Conservation (phyloP, 768 basidiomycete species). For the Plicaturopsis crispa region DNA sequence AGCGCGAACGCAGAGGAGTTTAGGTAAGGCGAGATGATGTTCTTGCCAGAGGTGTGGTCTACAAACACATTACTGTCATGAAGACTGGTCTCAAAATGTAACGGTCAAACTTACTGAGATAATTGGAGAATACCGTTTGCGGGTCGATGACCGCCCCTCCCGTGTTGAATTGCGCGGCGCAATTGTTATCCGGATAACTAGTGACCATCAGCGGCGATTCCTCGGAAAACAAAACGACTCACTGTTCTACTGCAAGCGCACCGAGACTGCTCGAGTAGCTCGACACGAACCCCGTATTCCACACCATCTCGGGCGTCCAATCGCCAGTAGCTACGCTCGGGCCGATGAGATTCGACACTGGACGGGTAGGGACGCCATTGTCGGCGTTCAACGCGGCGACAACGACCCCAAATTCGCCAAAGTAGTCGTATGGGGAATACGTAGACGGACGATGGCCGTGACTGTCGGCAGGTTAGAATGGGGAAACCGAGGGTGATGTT, state of each 20-base stretch:
- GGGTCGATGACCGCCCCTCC: constrained; percentile 19
- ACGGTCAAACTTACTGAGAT: constrained; percentile 21
- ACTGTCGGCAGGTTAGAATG: constrained; percentile 5
- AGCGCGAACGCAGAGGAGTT: constrained; percentile 12
- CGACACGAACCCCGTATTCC: constrained; percentile 47
- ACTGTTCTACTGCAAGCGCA: constrained; percentile 55
- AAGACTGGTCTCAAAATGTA: not conserved
- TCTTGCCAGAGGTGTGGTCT: constrained; percentile 27
- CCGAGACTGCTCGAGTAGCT: constrained; percentile 30
- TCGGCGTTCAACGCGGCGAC: constrained; percentile 13
- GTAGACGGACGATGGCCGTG: constrained; percentile 30
- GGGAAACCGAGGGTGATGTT: not conserved
- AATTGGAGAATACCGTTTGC: constrained; percentile 23
- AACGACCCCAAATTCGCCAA: constrained; percentile 18
- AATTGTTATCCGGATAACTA: constrained; percentile 34
- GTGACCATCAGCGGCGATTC: too few species aligned
- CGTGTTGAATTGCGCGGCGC: constrained; percentile 21
- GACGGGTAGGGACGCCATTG: constrained; percentile 15
- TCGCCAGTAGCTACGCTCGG: constrained; percentile 36
- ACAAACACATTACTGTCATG: too few species aligned
- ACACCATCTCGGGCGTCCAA: constrained; percentile 47
- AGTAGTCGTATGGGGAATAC: constrained; percentile 17
- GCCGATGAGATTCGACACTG: constrained; percentile 26
- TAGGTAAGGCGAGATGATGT: constrained; percentile 24
- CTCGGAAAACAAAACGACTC: too few species aligned